Conservation (phyloP, 768 basidiomycete genomes). For the Boletus pseudopeckii region DNA sequence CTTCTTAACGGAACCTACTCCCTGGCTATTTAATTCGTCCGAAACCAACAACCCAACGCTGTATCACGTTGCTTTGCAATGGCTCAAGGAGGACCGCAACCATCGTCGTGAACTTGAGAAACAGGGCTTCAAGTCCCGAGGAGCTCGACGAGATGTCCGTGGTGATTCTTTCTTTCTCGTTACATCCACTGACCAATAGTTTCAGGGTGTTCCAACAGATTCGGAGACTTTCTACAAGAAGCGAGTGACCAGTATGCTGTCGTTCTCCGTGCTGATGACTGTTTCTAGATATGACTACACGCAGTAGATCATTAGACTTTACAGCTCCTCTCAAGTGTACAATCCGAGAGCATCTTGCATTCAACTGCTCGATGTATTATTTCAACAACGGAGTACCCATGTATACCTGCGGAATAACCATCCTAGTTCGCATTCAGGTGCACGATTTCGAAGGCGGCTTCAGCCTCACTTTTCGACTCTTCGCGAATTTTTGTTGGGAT, state of each 20-base stretch:
- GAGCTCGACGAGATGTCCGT: constrained; percentile 56
- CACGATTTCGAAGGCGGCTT: too few species aligned
- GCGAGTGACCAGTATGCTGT: constrained; percentile 38
- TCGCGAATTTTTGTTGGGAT: too few species aligned
- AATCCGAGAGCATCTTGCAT: background rate
- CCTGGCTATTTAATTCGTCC: constrained; percentile 58
- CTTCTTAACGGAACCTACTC: constrained; percentile 60
- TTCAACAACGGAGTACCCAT: constrained; percentile 17
- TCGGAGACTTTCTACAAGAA: constrained; percentile 85
- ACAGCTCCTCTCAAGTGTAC: background rate
- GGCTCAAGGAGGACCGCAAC: constrained; percentile 84
- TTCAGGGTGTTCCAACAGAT: constrained; percentile 60
- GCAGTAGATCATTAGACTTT: constrained; percentile 30
- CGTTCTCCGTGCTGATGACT: constrained; percentile 1
- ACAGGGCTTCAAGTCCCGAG: constrained; percentile 54
- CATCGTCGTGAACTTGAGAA: constrained; percentile 57
- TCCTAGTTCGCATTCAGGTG: background rate
- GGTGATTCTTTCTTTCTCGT: constrained; percentile 6
- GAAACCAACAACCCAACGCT: constrained; percentile 37
- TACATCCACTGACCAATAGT: constrained; percentile 2
- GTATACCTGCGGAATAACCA: background rate
- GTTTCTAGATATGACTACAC: constrained; percentile 48
- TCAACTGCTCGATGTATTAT: constrained; percentile 10
- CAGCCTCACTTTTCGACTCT: too few species aligned
- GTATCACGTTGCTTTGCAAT: constrained; percentile 74